Evolutionary conservation across 495 filamentous ascomycete species (phyloP), one percentile per base, ranked within the genome.

Genomic region (Apiosordaria backusii): DNA sequence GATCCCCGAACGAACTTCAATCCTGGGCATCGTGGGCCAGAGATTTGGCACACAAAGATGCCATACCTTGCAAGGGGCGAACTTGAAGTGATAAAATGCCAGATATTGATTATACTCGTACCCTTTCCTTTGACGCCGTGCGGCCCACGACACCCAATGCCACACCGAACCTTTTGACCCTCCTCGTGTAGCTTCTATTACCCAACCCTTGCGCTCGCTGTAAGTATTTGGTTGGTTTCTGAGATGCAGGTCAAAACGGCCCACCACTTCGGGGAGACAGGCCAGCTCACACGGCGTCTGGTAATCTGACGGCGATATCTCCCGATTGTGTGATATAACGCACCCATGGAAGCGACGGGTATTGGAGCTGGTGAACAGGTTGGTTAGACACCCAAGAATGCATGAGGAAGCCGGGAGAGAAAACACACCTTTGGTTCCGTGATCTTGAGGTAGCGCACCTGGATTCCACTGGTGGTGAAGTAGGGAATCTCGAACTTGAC

Each of bases 401-500:
- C 21, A 50, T n/a, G 10, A 52, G 19, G 10, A n/a, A 29, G 60
- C 50, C 35, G 22, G 54, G 27, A 65, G 55, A 60, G 45, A 50
- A n/a, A 21, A 83, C 85, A 70, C 83, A 97, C 93, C 92, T 99
- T 99, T 4, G 95, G 96, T 79, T 99, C 95, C 65, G 96, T 98
- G 72, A 99, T 99, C 86, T 99, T 99, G 79, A 99, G 77, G 76
- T 99, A 99, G 65, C 95, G 88, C 68, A 98, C 96, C 77, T 98
- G 95, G 73, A 99, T 99, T 35, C 95, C 95, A 77, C 90, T 95
- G 4, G 95, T 99, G 7, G 95, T 99, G 76, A 99, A 99, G 78
- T 99, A 99, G 27, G 96, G 96, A 76, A 98, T 98, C 83, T 99
- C 96, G 77, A 98, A 99, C 80, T 98, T 99, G 81, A 99, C 95